Percentiles rank a stretch among this genome's conserved stretches.
phyloP scores from a whole-genome alignment of 345 rosid species.

The Mallotus nudiflorus region DNA sequence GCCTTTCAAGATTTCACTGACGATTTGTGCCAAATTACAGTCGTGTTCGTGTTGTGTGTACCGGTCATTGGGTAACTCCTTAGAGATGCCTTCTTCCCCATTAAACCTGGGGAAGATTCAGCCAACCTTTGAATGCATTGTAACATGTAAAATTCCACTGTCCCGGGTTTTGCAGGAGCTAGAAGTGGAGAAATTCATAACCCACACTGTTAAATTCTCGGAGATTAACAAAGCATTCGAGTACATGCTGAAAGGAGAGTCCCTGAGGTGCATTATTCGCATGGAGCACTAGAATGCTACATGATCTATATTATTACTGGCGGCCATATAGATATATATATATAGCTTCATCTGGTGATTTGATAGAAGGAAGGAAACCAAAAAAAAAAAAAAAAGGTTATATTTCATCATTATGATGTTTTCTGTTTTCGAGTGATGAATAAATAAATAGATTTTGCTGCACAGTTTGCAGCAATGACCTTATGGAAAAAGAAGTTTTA shows the following conservation, averaged over 20 bases:
- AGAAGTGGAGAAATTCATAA: constrained; percentile 51
- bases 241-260: constrained; percentile 42
- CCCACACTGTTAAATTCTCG: constrained; percentile 39
- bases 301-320: too few species aligned
- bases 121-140: too few species aligned
- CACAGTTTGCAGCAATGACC: neutral
- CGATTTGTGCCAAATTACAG: neutral
- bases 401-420: too few species aligned
- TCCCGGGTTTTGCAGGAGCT: constrained; percentile 35
- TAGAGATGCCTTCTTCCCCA: too few species aligned
- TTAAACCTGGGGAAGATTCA: too few species aligned
- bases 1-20: neutral
- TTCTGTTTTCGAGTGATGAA: too few species aligned
- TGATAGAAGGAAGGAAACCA: too few species aligned
- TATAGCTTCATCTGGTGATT: too few species aligned
- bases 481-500: neutral
- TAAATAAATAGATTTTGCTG: neutral
- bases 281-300: constrained; percentile 29
- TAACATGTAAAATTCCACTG: neutral
- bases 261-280: constrained; percentile 50
- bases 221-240: constrained; percentile 57
- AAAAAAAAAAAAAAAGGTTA: too few species aligned
- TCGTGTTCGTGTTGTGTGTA: too few species aligned
- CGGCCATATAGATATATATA: too few species aligned
- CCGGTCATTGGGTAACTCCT: too few species aligned